Conservation (phyloP, 495 filamentous ascomycete species). For the Penicillium dipodomyicola region DNA sequence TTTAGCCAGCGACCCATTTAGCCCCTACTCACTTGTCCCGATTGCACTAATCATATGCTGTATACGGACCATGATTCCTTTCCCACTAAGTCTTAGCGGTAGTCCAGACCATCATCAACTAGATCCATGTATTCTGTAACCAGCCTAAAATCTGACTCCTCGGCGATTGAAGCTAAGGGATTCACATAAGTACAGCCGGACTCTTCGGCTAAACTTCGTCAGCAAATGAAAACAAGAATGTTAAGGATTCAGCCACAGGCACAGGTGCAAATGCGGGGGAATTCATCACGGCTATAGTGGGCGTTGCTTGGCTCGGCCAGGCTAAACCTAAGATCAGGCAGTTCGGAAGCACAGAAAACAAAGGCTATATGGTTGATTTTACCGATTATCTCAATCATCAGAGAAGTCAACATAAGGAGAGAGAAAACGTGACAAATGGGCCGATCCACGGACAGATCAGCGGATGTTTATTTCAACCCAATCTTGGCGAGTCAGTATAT, state of each 20-base stretch:
- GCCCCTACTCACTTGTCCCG: neutral
- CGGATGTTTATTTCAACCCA: neutral
- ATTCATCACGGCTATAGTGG: slow-evolving; percentile 3
- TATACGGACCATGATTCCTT: neutral
- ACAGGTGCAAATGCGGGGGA: slow-evolving; percentile 10
- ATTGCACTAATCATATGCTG: neutral
- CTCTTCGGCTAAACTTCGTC: slow-evolving; percentile 1
- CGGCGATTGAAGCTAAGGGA: neutral
- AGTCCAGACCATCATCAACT: neutral
- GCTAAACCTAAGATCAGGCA: slow-evolving; percentile 6
- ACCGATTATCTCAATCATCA: neutral
- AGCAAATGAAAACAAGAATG: neutral
- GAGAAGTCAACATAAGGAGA: neutral
- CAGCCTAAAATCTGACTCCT: neutral
- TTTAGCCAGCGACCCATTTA: slow-evolving; percentile 12
- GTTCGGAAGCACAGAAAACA: neutral
- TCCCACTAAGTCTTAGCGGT: neutral
- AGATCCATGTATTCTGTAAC: neutral
- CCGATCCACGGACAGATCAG: neutral
- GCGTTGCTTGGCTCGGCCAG: neutral
- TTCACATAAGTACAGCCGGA: neutral
- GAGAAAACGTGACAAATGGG: neutral
- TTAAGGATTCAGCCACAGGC: slow-evolving; percentile 5
- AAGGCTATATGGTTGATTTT: neutral
- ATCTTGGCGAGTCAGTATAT: neutral